Evolutionary conservation across 2,329 filamentous ascomycete species (phyloP), one percentile per base, ranked within the genome.

Genomic region (Phoma sp.): DNA sequence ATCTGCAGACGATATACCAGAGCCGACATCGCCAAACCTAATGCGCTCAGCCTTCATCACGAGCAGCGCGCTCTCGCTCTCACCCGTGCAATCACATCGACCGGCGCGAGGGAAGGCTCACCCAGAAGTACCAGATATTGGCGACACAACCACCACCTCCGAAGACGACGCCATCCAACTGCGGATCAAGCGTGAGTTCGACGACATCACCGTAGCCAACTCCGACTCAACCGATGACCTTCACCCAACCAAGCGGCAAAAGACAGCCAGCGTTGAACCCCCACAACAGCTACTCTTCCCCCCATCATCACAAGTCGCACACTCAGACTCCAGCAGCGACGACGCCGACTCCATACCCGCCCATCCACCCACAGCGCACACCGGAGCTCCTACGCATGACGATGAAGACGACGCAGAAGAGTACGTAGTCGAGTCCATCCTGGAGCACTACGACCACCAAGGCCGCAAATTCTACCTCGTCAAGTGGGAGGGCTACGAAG

Each of bases 401-500:
- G n/a, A 10, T 7, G 17, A 21, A 12, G 21, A 42, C 15, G 42
- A 55, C 0, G 56, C 53, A 11, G 65, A 72, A 49, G 68, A 71
- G 42, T 72, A 67, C 34, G 62, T 65, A 9, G 62, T 73, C 10
- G 69, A 73, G 47, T 42, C 55, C 18, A 71, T 74, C 20, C 28
- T 69, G 0, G 60, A 62, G 37, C 69, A 74, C 45, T 61, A 58
- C 33, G 49, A 66, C 42, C 49, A 66, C 3, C 55, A 59, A 1
- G 57, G 54, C 25, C 23, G 23, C 0, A 68, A 60, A 3, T 68
- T 61, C 47, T 74, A 70, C 25, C 64, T 68, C 0, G 69, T 74
- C n/a, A 72, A 72, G 30, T 74, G 72, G 72, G 62, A 68, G 18
- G 71, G 67, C 1, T 71, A 69, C 34, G 60, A 68, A 7, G 65